Evolutionary conservation across 2,329 filamentous ascomycete species (phyloP).

Genomic region (Fusarium longipes): DNA sequence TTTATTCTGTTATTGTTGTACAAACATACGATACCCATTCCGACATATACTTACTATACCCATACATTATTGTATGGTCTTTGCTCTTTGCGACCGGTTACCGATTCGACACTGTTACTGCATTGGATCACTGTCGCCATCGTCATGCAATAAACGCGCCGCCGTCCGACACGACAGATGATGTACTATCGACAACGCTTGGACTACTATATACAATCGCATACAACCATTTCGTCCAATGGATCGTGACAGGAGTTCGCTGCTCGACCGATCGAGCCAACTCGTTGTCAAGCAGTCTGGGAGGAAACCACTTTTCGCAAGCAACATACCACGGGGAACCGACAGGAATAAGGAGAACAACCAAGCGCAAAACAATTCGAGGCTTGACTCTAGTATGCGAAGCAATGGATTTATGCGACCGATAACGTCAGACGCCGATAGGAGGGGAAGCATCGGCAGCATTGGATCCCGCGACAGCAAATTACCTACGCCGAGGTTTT

Average conservation of each 20-base stretch:
- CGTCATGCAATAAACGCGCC: constrained; percentile 44
- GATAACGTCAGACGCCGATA: constrained; percentile 44
- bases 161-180: constrained; percentile 13
- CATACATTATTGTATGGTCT: constrained; percentile 9
- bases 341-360: constrained; percentile 41
- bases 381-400: constrained; percentile 23
- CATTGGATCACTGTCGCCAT: constrained; percentile 11
- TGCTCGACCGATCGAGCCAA: constrained; percentile 41
- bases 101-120: constrained; percentile 1
- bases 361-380: constrained; percentile 29
- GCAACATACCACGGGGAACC: constrained; percentile 38
- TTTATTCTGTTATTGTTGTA: constrained; percentile 32
- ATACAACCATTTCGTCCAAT: constrained; percentile 24
- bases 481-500: constrained; percentile 50
- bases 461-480: constrained; percentile 49
- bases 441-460: constrained; percentile 38
- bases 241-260: constrained; percentile 44
- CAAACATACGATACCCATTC: constrained; percentile 13
- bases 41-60: constrained; percentile 3
- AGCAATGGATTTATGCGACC: constrained; percentile 38
- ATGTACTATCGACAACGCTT: constrained; percentile 36
- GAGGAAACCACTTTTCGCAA: constrained; percentile 56
- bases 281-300: constrained; percentile 55
- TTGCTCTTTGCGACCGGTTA: not conserved
- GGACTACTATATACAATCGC: constrained; percentile 20